Percentiles rank a stretch among this genome's conserved stretches.
Conservation (phyloP, 106 monocot genomes). For the Dendrobium chrysotoxum region DNA sequence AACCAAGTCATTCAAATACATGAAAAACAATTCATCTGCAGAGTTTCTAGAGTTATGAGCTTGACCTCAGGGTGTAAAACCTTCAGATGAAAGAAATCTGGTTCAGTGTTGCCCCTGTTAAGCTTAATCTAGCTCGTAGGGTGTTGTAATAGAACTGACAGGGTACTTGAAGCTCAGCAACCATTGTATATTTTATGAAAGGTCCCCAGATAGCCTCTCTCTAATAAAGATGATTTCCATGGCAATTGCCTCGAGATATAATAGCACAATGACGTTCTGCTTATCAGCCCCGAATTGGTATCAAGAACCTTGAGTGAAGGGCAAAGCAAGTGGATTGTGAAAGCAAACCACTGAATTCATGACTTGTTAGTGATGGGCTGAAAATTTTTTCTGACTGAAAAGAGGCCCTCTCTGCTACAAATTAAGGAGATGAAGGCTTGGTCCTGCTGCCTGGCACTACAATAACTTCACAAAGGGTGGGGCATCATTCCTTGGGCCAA, state of each 20-base stretch:
- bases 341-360: too few species aligned
- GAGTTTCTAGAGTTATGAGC: not conserved
- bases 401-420: not conserved
- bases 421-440: not conserved
- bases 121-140: not conserved
- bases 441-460: conserved; percentile 9
- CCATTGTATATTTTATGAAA: not conserved
- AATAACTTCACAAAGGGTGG: conserved; percentile 72
- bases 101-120: not conserved
- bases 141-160: not conserved
- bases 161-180: not conserved
- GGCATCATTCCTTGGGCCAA: conserved; percentile 63
- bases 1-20: conserved; percentile 2
- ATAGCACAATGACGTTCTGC: not conserved
- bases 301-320: too few species aligned
- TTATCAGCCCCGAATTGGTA: too few species aligned
- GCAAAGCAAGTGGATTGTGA: too few species aligned
- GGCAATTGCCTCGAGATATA: not conserved
- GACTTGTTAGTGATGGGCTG: not conserved
- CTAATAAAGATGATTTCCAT: not conserved
- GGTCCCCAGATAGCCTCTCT: too few species aligned
- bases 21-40: not conserved
- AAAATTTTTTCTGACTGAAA: not conserved
- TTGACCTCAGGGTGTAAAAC: not conserved
- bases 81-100: not conserved